A percentile compares a stretch with the other conserved stretches of the same genome.
phyloP scores from a whole-genome alignment of 2,329 filamentous ascomycete species.

The Ceratocystis albifundus region DNA sequence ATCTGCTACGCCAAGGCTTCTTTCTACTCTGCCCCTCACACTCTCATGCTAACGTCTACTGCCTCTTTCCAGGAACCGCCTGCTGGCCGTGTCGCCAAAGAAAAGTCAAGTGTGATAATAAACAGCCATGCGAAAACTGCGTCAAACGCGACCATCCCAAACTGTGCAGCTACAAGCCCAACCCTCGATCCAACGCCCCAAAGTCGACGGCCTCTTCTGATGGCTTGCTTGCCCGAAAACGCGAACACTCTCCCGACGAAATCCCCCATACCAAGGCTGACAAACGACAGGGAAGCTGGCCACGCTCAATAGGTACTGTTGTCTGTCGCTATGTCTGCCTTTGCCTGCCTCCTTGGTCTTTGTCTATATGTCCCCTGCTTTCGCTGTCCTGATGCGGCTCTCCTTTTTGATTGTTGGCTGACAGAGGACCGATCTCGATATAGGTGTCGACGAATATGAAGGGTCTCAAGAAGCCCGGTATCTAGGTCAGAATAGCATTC shows the following conservation, averaged over 20 bases:
- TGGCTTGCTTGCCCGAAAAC: constrained; percentile 29
- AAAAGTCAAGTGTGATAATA: constrained; percentile 59
- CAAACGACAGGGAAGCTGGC: constrained; percentile 34
- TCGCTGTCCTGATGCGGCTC: constrained; percentile 13
- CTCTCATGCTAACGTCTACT: background rate
- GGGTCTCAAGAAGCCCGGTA: constrained; percentile 46
- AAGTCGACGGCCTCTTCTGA: constrained; percentile 21
- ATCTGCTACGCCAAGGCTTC: too few species aligned
- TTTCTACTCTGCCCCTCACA: background rate
- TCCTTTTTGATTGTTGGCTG: constrained; percentile 11
- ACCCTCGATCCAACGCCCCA: constrained; percentile 31
- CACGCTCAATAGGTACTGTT: constrained; percentile 32
- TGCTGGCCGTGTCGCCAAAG: constrained; percentile 58
- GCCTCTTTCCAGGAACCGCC: constrained; percentile 39
- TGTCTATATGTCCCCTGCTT: constrained; percentile 24
- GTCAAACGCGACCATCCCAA: constrained; percentile 53
- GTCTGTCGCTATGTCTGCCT: background rate
- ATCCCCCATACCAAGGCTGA: constrained; percentile 29
- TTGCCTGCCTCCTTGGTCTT: background rate
- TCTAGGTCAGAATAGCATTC: constrained; percentile 56
- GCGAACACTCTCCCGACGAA: constrained; percentile 36
- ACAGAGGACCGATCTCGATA: background rate
- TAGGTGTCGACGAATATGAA: constrained; percentile 42
- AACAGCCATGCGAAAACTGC: constrained; percentile 57
- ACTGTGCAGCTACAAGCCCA: constrained; percentile 57